Evolutionary conservation across 148 eudicot genomes (phyloP).

Genomic region (Fallopia convolvulus): DNA sequence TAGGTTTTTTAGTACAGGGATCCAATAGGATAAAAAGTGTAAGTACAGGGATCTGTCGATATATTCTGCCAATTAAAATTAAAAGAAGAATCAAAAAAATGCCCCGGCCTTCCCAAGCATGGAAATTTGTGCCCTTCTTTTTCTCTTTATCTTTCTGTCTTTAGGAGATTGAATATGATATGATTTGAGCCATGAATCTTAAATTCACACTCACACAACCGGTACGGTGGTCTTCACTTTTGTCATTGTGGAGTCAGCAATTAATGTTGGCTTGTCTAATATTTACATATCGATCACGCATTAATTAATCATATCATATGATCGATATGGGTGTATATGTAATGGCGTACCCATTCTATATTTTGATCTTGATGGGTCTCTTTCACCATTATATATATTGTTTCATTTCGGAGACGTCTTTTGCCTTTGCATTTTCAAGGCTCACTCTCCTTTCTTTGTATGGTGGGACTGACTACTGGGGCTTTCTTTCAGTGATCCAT

Average conservation of each 20-base stretch:
- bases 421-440: not conserved
- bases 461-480: not conserved
- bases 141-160: not conserved
- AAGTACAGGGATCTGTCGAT: no score
- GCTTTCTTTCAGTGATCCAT: not conserved
- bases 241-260: slow-evolving; percentile 13
- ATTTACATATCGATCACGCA: not conserved
- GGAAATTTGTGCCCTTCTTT: slow-evolving; percentile 5
- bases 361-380: not conserved
- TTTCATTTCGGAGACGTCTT: not conserved
- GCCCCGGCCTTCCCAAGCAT: slow-evolving; percentile 1
- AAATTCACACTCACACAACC: not conserved
- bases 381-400: not conserved
- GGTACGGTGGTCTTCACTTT: not conserved
- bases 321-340: not conserved
- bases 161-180: slow-evolving; percentile 6
- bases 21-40: no score
- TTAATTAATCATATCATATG: not conserved
- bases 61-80: no score
- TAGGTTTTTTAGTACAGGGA: no score
- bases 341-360: slow-evolving; percentile 2
- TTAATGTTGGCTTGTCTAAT: slow-evolving; percentile 12
- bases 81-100: not conserved
- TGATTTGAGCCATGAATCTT: slow-evolving; percentile 8
- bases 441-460: slow-evolving; percentile 8